These are phyloP conservation scores for Oryza officinalis DNA, from an alignment of 176 grass and related monocot species.

Conservation along the genomic window DNA sequence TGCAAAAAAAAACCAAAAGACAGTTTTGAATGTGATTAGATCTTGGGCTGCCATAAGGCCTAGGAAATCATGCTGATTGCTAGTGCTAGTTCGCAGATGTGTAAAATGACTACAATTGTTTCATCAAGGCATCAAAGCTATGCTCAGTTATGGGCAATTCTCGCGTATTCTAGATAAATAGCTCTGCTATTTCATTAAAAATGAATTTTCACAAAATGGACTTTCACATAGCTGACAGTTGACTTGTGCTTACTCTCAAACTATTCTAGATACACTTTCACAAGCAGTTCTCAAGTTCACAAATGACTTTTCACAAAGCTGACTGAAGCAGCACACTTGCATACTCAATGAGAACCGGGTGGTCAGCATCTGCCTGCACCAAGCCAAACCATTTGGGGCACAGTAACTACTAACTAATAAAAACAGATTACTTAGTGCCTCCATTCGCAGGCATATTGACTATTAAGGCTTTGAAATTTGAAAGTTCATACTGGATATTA, in stretches of 20 bases:
- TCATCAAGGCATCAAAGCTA: neutral
- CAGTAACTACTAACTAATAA: neutral
- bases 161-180: neutral
- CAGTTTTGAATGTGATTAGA: neutral
- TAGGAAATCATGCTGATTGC: neutral
- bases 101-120: neutral
- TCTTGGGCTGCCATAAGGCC: neutral
- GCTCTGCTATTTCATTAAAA: neutral
- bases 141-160: neutral
- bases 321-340: neutral
- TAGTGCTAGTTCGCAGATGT: neutral
- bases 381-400: conserved; percentile 22
- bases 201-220: no score
- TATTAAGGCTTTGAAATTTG: neutral
- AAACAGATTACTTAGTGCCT: neutral
- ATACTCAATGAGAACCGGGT: neutral
- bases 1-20: conserved; percentile 38
- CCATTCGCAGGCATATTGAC: neutral
- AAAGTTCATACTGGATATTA: neutral
- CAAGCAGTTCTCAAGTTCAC: neutral
- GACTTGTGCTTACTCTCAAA: neutral
- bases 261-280: neutral
- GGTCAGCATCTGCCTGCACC: neutral
- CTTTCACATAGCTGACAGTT: no score
- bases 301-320: neutral